Evolutionary conservation across 352 stramenopile genomes (phyloP), one percentile per base, ranked within the genome.

Genomic region (Phytophthora palmivora): DNA sequence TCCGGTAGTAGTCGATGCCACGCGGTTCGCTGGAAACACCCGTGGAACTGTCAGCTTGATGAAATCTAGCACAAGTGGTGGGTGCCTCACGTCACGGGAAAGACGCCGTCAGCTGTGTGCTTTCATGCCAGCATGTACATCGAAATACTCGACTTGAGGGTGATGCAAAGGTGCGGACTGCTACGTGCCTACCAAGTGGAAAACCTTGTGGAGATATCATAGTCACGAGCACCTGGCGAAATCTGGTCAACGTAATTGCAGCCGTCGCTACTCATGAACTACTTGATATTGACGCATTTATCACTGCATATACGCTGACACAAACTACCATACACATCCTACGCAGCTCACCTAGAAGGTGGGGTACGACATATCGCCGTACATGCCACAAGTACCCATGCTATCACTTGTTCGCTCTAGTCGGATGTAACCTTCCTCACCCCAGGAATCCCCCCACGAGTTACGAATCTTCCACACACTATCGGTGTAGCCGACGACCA

Each of bases 391-490:
- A 50, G 57, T 82, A 51, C 82, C 88, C 48, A 62, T 78, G 71
- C 61, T 78, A 39, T 59, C 67, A 42, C 67, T 91, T 75, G 80
- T 95, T 88, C 53, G 94, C n/a, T 85, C 74, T 15, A 99, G 71
- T 44, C 87, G 87, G 59, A 99, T 96, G 78, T 98, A 99, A 39
- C 96, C 96, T 28, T 82, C 61, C 62, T 98, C 89, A 61, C 96
- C 97, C 96, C 96, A 99, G 12, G 58, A 76, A 9, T 81, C 61
- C 16, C 97, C 97, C 97, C 97, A 99, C 37, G 96, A 98, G 76
- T 99, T 99, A 68, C 97, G 98, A 37, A 99, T 89, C 76, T 98
- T 98, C 88, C 89, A 98, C 41, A 78, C 75, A 11, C 70, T 84
- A 36, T 79, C 76, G 42, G 89, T 92, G 82, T 99, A 99, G n/a